Evolutionary conservation across 202 grass and related monocot genomes (phyloP), one percentile per base, ranked within the genome.

Genomic region (Setaria viridis): DNA sequence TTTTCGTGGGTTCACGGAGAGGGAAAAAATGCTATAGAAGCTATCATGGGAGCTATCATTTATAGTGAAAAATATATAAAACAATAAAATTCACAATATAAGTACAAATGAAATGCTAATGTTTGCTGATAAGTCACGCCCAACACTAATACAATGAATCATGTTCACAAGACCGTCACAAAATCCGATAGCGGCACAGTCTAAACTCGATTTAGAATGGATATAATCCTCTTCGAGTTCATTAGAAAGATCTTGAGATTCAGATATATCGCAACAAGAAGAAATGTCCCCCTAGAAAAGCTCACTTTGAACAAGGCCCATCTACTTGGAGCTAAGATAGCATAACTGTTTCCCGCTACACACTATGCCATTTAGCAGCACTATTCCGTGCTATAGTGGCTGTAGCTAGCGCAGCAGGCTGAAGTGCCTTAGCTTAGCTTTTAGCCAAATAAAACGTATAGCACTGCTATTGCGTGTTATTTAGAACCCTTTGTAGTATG

Each of bases 401-500:
- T 8, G 0, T 59, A 29, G 57, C 59, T 62, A 62, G 25, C 25
- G 33, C 32, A 63, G 25, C 4, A 11, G 11, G 29, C 60, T 63
- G 11, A 63, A 11, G 60, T 33, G 29, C 25, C 60, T 63, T 63
- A 62, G 21, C 58, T 62, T 62, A 33, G 11, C 60, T 13, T 63
- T 63, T 13, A 63, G 60, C 11, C 11, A 32, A 32, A 62, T 25
- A 62, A 62, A 62, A 62, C 9, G 11, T 14, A 60, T 10, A 60
- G 9, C 9, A 4, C 37, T 39, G 37, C 37, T 39, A 2, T 58
- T 58, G 19, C 7, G 20, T n/a, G 14, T 2, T 54, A 54, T 54
- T 57, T 60, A 32, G 21, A 62, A 62, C 21, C 29, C 10, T 20
- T 6, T 67, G 74, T 57, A 78, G 77, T 60, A 87, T 5, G 15